Base-by-base conservation (phyloP, 495 filamentous ascomycete genomes). In the Tirmania nivea region DNA sequence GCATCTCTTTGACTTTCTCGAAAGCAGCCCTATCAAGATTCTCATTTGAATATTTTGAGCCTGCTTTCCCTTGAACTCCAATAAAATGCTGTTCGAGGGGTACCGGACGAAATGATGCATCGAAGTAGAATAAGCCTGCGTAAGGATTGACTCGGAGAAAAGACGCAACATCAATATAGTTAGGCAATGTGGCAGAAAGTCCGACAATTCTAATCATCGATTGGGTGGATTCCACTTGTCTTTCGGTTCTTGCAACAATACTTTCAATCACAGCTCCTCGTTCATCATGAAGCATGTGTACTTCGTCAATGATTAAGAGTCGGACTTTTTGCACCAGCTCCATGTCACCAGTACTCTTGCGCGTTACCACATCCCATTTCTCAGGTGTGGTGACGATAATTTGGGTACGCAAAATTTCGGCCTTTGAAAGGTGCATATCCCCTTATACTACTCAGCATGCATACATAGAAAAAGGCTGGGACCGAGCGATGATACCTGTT, bases 261-360 rank as follows among this genome's bases (percentile, higher is more conserved):
- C 86, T 94, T 63, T 99, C 90, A 50, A 99, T 74, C 10, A 99
- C 92, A 7, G 90, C 86, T 60, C 90, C 90, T 61, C 90, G 79
- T 63, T 95, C 90, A 64, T 99, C 90, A 62, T 99, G 90, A 58
- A 99, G 79, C 90, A 99, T 99, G 60, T 99, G 90, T 2, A 99
- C 90, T 68, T 99, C 90, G 66, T 99, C 90, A 62, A 99, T 94
- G 58, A 99, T 96, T 51, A 99, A 75, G 34, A 99, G 70, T 16
- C 90, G 78, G 10, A 99, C 90, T 61, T 99, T 97, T 60, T 96
- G 90, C 3, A 96, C 90, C 10, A 99, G 75, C 63, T 95, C 92
- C 7, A 92, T 96, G 63, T 99, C 90, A 3, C 90, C 90, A 1
- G 86, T 94, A 49, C 90, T 89, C 67, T 96, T 99, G 47, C 90